Percentiles rank a stretch among this genome's conserved stretches.
Conservation (phyloP, 2,329 filamentous ascomycete genomes). For the Ciborinia camelliae region DNA sequence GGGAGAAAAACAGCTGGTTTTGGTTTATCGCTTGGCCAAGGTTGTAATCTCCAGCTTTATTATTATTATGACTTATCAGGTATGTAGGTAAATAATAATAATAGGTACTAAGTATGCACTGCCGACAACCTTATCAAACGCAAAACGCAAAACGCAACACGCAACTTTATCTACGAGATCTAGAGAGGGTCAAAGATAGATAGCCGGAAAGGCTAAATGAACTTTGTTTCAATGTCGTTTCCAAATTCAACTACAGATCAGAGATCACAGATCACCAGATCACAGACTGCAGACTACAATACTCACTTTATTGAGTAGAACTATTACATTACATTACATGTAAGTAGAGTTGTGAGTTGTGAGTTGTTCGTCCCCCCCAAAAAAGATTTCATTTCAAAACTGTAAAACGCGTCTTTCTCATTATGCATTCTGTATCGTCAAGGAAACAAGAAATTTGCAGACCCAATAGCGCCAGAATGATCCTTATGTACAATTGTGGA, state of each 20-base stretch:
- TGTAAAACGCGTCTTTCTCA: slow-evolving; percentile 17
- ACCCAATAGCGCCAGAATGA: slow-evolving; percentile 37
- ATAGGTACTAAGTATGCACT: too few relatives aligned
- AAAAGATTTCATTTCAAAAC: slow-evolving; percentile 2
- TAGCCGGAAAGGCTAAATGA: not conserved
- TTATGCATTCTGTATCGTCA: slow-evolving; percentile 32
- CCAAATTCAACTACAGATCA: not conserved
- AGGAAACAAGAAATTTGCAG: slow-evolving; percentile 25
- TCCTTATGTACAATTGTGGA: slow-evolving; percentile 34
- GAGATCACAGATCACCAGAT: too few relatives aligned
- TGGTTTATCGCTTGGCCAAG: not conserved
- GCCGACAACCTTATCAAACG: slow-evolving; percentile 4
- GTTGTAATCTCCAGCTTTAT: too few relatives aligned
- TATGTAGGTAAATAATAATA: too few relatives aligned
- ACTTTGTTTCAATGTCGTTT: slow-evolving; percentile 1
- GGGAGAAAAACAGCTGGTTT: not conserved
- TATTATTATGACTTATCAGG: too few relatives aligned
- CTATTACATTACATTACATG: not conserved
- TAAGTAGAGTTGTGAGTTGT: not conserved
- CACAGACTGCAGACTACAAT: too few relatives aligned
- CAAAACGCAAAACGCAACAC: too few relatives aligned
- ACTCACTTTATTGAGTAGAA: not conserved
- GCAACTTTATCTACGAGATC: not conserved
- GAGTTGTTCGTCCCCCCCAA: not conserved
- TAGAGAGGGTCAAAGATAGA: not conserved